These are phyloP conservation scores for Raphanus hybrid DNA, from an alignment of 441 rosid species.

Conservation along the genomic window DNA sequence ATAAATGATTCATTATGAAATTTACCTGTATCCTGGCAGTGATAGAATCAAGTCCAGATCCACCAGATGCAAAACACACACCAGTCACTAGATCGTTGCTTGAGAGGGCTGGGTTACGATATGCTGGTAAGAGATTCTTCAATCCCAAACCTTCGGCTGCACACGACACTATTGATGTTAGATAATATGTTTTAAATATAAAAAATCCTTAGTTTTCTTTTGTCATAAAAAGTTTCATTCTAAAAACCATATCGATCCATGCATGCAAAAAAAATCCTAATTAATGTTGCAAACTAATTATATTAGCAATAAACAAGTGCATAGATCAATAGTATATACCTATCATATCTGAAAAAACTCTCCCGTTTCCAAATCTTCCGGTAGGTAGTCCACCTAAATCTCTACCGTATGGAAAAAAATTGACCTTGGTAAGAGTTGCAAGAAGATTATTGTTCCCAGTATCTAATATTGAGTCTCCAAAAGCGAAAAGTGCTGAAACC, in stretches of 20 bases:
- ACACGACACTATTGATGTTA: not conserved
- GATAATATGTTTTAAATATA: not conserved
- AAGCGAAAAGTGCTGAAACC: slow-evolving; percentile 36
- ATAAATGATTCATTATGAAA: not conserved
- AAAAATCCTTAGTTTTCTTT: not conserved
- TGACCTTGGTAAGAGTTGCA: not conserved
- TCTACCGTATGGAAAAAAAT: slow-evolving; percentile 36
- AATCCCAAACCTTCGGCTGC: slow-evolving; percentile 39
- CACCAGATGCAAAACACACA: slow-evolving; percentile 46
- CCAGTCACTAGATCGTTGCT: slow-evolving; percentile 32
- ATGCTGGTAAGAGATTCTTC: slow-evolving; percentile 41
- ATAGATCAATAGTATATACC: slow-evolving; percentile 17
- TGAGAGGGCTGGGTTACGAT: slow-evolving; percentile 25
- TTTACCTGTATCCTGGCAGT: slow-evolving; percentile 32
- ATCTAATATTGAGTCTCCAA: slow-evolving; percentile 43
- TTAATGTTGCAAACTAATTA: not conserved
- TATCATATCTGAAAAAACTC: slow-evolving; percentile 41
- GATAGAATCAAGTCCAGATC: slow-evolving; percentile 38
- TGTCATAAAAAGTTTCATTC: too few species aligned
- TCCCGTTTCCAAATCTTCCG: slow-evolving; percentile 43
- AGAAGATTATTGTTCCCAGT: slow-evolving; percentile 41
- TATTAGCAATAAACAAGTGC: not conserved
- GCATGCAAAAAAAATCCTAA: not conserved
- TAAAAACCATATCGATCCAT: too few species aligned
- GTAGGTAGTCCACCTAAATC: slow-evolving; percentile 36